Evolutionary conservation across 257 asterid genomes (phyloP).

Genomic region (Solanum dulcamara): DNA sequence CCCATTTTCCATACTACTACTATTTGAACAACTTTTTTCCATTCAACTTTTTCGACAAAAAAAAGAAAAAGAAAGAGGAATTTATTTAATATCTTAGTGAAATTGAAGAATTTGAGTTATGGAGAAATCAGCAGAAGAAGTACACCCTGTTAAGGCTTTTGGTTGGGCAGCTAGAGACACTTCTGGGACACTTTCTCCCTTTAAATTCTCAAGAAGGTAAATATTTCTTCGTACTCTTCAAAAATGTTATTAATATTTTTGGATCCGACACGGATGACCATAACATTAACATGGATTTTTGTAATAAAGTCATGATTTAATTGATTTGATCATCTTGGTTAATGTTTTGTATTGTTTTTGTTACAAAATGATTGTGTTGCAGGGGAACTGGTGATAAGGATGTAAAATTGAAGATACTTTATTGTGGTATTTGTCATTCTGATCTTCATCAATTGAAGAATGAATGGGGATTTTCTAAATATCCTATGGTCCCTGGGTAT

Average conservation of each 20-base stretch:
- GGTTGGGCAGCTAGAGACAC: conserved; percentile 48
- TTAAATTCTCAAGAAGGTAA: conserved; percentile 32
- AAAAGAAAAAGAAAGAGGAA: not conserved
- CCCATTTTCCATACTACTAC: not conserved
- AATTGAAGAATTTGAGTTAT: not conserved
- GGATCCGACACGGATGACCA: accelerated
- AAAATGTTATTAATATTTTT: not conserved
- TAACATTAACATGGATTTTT: too few relatives aligned
- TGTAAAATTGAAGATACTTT: conserved; percentile 23
- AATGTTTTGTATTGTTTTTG: too few relatives aligned
- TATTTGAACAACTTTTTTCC: not conserved
- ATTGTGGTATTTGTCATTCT: conserved; percentile 47
- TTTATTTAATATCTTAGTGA: not conserved
- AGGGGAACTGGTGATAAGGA: conserved; percentile 29
- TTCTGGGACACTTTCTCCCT: conserved; percentile 35
- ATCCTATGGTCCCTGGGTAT: conserved; percentile 42
- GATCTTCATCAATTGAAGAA: conserved; percentile 33
- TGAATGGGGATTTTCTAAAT: conserved; percentile 23
- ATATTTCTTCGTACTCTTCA: not conserved
- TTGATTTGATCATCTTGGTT: too few relatives aligned
- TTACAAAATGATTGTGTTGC: not conserved
- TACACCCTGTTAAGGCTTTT: conserved; percentile 10
- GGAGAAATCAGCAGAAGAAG: conserved; percentile 4
- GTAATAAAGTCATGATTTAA: too few relatives aligned
- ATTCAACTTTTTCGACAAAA: not conserved